Conservation (phyloP, 345 rosid genomes). For the thale cress (Arabidopsis thaliana) region DNA sequence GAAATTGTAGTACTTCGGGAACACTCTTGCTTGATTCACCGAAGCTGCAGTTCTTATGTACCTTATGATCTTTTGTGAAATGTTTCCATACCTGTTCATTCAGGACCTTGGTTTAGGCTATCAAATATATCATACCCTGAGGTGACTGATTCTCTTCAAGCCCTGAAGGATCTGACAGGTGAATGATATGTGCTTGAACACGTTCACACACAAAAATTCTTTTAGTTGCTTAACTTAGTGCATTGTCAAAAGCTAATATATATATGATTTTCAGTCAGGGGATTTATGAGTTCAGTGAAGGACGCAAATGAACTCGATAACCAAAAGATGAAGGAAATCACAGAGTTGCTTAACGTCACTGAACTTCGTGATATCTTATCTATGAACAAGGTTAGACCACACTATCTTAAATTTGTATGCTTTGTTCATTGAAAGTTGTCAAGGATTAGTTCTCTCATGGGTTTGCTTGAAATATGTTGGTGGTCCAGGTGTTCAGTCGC, state of each 20-base stretch:
- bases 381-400: constrained; percentile 61
- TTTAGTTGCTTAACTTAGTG: constrained; percentile 4
- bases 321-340: constrained; percentile 56
- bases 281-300: constrained; percentile 54
- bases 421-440: constrained; percentile 5
- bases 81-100: constrained; percentile 10
- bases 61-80: neutral
- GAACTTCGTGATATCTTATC: constrained; percentile 75
- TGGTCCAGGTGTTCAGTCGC: constrained; percentile 52
- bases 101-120: constrained; percentile 92
- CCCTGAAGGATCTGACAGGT: constrained; percentile 72
- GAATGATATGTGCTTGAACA: constrained; percentile 1
- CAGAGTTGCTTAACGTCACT: constrained; percentile 58
- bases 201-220: neutral
- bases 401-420: constrained; percentile 7
- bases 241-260: constrained; percentile 30
- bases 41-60: constrained; percentile 6
- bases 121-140: constrained; percentile 73
- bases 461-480: constrained; percentile 37
- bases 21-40: neutral
- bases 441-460: neutral
- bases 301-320: constrained; percentile 49
- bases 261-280: constrained; percentile 55
- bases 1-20: neutral
- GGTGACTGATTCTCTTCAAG: constrained; percentile 60